These are phyloP conservation scores for Colletotrichum gloeosporioides DNA, from an alignment of 2,329 filamentous ascomycete species.

Conservation along the genomic window DNA sequence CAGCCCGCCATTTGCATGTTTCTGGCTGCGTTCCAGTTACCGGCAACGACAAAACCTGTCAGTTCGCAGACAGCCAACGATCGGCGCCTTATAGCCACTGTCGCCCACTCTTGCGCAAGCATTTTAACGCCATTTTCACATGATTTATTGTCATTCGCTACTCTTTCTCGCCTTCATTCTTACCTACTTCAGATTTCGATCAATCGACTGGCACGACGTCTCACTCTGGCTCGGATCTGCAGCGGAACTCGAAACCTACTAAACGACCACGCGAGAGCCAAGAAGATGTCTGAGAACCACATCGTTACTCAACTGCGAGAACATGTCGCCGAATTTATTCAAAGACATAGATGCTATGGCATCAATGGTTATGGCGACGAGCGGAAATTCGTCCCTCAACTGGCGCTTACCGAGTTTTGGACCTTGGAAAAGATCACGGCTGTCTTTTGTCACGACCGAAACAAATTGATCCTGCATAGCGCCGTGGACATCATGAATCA, in stretches of 20 bases:
- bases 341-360: neutral
- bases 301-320: neutral
- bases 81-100: no score
- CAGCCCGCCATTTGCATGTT: neutral
- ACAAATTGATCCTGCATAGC: neutral
- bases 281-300: neutral
- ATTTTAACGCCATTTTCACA: neutral
- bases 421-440: neutral
- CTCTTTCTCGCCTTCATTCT: neutral
- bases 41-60: no score
- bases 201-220: no score
- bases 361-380: neutral
- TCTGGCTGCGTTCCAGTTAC: neutral
- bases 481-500: neutral
- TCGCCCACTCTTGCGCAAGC: neutral
- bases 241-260: neutral
- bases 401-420: neutral
- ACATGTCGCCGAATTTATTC: neutral
- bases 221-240: no score
- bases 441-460: neutral
- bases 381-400: neutral
- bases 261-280: neutral
- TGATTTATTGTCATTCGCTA: neutral
- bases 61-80: no score
- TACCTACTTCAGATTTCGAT: rapidly evolving